Evolutionary conservation across 1,284 basidiomycete species (phyloP).

Genomic region (Neolentinus lepideus): DNA sequence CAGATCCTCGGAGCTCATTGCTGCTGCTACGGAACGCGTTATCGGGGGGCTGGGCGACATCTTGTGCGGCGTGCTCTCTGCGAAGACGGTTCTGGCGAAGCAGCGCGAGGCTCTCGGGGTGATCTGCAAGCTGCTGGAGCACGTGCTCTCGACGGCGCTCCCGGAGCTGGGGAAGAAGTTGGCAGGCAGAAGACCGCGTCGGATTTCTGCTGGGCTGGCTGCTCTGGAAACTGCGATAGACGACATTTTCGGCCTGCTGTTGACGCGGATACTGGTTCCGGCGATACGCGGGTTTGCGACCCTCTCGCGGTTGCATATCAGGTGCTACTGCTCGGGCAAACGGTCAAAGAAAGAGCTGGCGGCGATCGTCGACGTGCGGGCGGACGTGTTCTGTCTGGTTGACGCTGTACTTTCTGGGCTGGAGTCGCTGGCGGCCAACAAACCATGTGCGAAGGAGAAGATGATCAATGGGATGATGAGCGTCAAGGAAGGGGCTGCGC

Average conservation of each 20-base stretch:
- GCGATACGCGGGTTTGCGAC: slow-evolving; percentile 15
- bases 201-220: background rate
- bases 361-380: slow-evolving; percentile 14
- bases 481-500: slow-evolving; percentile 15
- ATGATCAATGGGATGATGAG: background rate
- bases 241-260: slow-evolving; percentile 15
- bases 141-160: background rate
- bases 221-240: slow-evolving; percentile 1
- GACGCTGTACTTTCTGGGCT: slow-evolving; percentile 10
- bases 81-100: background rate
- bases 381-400: slow-evolving; percentile 13
- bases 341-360: background rate
- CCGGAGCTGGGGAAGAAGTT: background rate
- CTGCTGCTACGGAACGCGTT: slow-evolving; percentile 10
- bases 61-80: slow-evolving; percentile 6
- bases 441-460: background rate
- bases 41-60: slow-evolving; percentile 13
- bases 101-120: background rate
- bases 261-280: slow-evolving; percentile 17
- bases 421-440: slow-evolving; percentile 5
- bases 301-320: slow-evolving; percentile 11
- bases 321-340: slow-evolving; percentile 8
- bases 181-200: background rate
- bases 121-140: background rate
- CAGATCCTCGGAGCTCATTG: too few species aligned